A percentile compares a stretch with the other conserved stretches of the same genome.
These are phyloP conservation scores for Ulota crispa DNA, from an alignment of 225 moss, liverwort and hornwort genomes.

Conservation along the genomic window DNA sequence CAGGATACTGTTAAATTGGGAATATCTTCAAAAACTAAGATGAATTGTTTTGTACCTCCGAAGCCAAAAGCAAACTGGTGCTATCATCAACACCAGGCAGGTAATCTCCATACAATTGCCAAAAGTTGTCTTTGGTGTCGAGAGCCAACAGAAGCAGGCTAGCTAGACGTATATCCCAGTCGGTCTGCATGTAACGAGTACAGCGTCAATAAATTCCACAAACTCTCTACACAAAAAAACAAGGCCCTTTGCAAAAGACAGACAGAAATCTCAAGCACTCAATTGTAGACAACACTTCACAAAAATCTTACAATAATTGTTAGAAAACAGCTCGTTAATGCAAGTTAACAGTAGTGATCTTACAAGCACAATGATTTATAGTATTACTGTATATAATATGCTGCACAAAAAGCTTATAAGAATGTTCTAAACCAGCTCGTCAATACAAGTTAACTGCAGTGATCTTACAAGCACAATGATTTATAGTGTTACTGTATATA, in stretches of 20 bases:
- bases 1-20: neutral
- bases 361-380: neutral
- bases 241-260: constrained; percentile 5
- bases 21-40: constrained; percentile 10
- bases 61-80: constrained; percentile 76
- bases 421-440: neutral
- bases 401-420: neutral
- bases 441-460: neutral
- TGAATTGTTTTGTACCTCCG: constrained; percentile 48
- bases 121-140: constrained; percentile 85
- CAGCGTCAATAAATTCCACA: neutral
- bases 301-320: neutral
- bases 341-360: neutral
- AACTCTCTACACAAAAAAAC: neutral
- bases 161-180: constrained; percentile 89
- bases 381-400: neutral
- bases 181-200: constrained; percentile 53
- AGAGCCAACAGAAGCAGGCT: constrained; percentile 78
- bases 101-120: constrained; percentile 93
- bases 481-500: neutral
- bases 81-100: constrained; percentile 82
- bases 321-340: neutral
- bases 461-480: neutral
- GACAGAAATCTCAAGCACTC: neutral
- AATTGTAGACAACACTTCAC: neutral